phyloP scores from a whole-genome alignment of 2,329 filamentous ascomycete genomes.

The Aspergillus neotritici region DNA sequence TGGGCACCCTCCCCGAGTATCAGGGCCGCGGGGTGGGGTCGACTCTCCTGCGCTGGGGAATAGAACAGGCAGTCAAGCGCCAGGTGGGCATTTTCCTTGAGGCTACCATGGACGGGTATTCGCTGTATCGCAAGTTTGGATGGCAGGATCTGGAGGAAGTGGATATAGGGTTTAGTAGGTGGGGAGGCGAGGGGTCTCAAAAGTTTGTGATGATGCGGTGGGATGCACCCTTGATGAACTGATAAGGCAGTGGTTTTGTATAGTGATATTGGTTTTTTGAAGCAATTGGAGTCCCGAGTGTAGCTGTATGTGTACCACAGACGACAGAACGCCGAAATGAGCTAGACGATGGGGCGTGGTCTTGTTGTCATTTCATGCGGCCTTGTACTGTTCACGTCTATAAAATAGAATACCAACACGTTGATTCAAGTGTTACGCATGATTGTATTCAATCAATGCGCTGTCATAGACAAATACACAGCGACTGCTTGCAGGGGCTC shows the following conservation, averaged over 20 bases:
- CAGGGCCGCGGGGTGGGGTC: constrained; percentile 46
- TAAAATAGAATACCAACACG: no score
- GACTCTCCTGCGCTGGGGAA: constrained; percentile 46
- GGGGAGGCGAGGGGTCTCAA: constrained; percentile 19
- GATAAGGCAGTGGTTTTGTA: neutral
- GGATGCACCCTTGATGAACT: constrained; percentile 1
- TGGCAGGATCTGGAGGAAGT: constrained; percentile 40
- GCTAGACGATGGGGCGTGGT: no score
- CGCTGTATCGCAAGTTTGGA: constrained; percentile 47
- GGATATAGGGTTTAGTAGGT: constrained; percentile 30
- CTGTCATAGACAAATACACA: no score
- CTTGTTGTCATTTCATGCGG: no score
- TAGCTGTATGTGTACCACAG: no score
- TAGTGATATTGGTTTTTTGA: no score
- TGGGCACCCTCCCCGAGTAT: constrained; percentile 40
- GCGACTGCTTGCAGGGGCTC: no score
- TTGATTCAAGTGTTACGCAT: no score
- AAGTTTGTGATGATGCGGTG: constrained; percentile 25
- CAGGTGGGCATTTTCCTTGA: constrained; percentile 47
- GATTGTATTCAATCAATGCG: no score
- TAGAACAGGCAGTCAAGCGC: constrained; percentile 42
- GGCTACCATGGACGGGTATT: constrained; percentile 45
- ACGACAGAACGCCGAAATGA: no score
- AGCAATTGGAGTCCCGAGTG: no score
- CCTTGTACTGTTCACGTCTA: no score